Evolutionary conservation across 2,329 filamentous ascomycete species (phyloP).

Genomic region (Blastomyces emzantsi): DNA sequence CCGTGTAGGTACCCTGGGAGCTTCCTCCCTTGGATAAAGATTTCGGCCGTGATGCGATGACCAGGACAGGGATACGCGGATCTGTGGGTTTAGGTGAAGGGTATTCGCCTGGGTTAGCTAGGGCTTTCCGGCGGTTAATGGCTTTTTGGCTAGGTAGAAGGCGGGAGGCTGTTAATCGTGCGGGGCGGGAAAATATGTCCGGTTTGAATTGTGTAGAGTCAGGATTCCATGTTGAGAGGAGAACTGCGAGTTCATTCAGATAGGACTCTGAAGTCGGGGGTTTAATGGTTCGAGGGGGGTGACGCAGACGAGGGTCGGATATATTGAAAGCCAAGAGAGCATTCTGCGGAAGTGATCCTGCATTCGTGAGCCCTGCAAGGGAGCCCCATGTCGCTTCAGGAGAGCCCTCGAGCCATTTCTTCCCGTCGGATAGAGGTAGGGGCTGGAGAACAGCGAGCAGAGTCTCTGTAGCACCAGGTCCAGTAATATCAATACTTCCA

Average conservation of each 20-base stretch:
- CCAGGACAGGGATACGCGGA: slow-evolving; percentile 66
- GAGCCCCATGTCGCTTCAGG: slow-evolving; percentile 35
- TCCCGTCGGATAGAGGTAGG: slow-evolving; percentile 27
- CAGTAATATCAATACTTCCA: slow-evolving; percentile 60
- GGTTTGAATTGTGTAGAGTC: slow-evolving; percentile 42
- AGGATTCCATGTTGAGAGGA: slow-evolving; percentile 58
- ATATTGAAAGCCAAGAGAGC: slow-evolving; percentile 63
- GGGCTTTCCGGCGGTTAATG: slow-evolving; percentile 65
- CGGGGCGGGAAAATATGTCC: slow-evolving; percentile 59
- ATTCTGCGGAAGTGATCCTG: slow-evolving; percentile 59
- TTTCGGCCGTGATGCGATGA: slow-evolving; percentile 51
- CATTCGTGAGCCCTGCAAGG: slow-evolving; percentile 51
- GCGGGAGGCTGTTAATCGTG: slow-evolving; percentile 55
- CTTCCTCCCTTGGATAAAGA: slow-evolving; percentile 33
- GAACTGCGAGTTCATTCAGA: slow-evolving; percentile 45
- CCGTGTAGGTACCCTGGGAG: slow-evolving; percentile 64
- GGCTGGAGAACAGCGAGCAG: slow-evolving; percentile 60
- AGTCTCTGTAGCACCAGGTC: slow-evolving; percentile 70
- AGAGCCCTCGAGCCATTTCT: slow-evolving; percentile 20
- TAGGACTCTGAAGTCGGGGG: slow-evolving; percentile 30
- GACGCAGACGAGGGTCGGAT: slow-evolving; percentile 69
- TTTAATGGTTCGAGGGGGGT: slow-evolving; percentile 57
- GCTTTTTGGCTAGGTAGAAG: slow-evolving; percentile 66
- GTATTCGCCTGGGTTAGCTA: slow-evolving; percentile 53
- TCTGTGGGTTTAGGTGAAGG: slow-evolving; percentile 53